phyloP scores from a whole-genome alignment of 1,284 basidiomycete genomes.

The Cerrena zonata region DNA sequence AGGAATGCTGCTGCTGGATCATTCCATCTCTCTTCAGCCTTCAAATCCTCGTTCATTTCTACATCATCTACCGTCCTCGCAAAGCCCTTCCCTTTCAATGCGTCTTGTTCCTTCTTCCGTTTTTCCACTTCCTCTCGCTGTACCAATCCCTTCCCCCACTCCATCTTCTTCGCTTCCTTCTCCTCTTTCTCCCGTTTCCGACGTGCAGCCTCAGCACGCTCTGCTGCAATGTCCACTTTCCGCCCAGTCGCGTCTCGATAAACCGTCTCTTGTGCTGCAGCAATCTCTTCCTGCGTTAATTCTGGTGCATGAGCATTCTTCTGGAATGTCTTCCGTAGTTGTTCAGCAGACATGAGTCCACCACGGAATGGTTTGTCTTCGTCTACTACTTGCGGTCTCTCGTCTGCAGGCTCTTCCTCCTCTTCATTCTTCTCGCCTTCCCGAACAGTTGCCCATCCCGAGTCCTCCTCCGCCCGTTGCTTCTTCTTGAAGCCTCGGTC shows the following conservation, averaged over 20 bases:
- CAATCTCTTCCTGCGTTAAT: conserved; percentile 43
- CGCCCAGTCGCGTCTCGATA: conserved; percentile 88
- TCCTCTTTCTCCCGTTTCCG: conserved; percentile 75
- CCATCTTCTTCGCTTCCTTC: conserved; percentile 84
- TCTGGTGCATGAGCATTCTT: conserved; percentile 30
- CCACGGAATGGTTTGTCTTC: conserved; percentile 48
- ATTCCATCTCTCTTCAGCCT: conserved; percentile 80
- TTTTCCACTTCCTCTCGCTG: conserved; percentile 77
- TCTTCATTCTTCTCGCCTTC: conserved; percentile 36
- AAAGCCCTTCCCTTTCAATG: conserved; percentile 61
- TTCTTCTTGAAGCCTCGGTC: conserved; percentile 77
- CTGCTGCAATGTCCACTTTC: conserved; percentile 83
- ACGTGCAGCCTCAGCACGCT: conserved; percentile 74
- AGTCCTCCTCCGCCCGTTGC: conserved; percentile 39
- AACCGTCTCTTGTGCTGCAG: conserved; percentile 79
- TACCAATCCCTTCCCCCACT: conserved; percentile 93
- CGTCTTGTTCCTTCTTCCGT: conserved; percentile 57
- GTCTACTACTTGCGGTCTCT: conserved; percentile 60
- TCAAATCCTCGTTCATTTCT: conserved; percentile 79
- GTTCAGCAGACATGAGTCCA: conserved; percentile 71
- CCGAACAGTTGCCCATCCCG: conserved; percentile 55
- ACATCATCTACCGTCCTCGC: conserved; percentile 79
- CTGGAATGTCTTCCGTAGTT: conserved; percentile 53
- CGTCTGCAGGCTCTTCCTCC: conserved; percentile 50
- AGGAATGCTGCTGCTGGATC: conserved; percentile 93